phyloP scores from a whole-genome alignment of 106 monocot species.

The Dendrobium chrysotoxum region DNA sequence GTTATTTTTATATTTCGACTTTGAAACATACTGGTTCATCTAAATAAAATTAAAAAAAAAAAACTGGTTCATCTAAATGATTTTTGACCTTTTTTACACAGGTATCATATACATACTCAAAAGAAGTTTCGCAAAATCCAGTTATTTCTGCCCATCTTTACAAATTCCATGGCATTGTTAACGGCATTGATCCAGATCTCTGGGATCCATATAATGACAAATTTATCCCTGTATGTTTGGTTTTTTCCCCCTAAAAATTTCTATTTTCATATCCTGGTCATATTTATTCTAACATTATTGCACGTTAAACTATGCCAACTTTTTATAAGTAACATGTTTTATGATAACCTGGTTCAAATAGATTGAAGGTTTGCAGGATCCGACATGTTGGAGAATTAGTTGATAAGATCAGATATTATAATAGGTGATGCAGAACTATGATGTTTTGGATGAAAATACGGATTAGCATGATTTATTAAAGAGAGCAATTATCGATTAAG shows the following conservation, averaged over 20 bases:
- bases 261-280: not conserved
- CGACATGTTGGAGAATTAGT: not conserved
- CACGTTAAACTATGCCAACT: not conserved
- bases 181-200: slow-evolving; percentile 97
- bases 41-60: too few species aligned
- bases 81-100: slow-evolving; percentile 17
- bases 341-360: not conserved
- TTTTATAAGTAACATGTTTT: not conserved
- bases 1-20: not conserved
- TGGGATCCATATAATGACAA: slow-evolving; percentile 95
- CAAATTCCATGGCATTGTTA: slow-evolving; percentile 89
- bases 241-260: not conserved
- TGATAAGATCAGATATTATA: not conserved
- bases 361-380: not conserved
- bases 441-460: too few species aligned
- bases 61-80: not conserved
- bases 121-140: slow-evolving; percentile 76
- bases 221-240: slow-evolving; percentile 66
- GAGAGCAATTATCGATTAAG: too few species aligned
- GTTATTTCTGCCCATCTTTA: slow-evolving; percentile 65
- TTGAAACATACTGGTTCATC: too few species aligned
- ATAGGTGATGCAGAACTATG: too few species aligned
- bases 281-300: not conserved
- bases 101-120: slow-evolving; percentile 87
- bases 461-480: too few species aligned